phyloP scores from a whole-genome alignment of 495 filamentous ascomycete species.

The Aspergillus cristatus region DNA sequence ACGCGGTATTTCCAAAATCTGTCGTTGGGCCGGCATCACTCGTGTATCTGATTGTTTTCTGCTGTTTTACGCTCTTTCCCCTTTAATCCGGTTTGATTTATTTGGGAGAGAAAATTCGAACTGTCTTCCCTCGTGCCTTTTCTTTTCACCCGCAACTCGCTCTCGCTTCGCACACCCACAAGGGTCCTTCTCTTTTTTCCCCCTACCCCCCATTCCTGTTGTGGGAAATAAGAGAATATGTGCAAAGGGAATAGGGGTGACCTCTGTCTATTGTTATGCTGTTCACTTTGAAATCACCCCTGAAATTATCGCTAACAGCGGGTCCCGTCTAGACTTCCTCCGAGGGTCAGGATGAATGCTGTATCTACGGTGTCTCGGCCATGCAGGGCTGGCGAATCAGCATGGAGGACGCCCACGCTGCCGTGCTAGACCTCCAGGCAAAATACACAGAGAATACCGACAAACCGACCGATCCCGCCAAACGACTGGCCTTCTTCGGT shows the following conservation, averaged over 20 bases:
- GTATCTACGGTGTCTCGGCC: conserved; percentile 86
- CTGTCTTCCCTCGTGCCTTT: not conserved
- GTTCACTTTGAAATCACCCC: not conserved
- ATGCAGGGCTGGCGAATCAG: conserved; percentile 99
- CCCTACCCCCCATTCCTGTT: not conserved
- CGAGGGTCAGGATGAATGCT: conserved; percentile 84
- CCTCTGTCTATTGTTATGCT: not conserved
- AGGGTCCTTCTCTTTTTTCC: not conserved
- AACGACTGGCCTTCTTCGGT: conserved; percentile 88
- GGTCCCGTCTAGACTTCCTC: conserved; percentile 58
- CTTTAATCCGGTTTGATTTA: no score
- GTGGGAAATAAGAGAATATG: not conserved
- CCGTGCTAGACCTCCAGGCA: conserved; percentile 77
- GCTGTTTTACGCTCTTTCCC: no score
- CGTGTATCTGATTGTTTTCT: no score
- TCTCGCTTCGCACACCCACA: not conserved
- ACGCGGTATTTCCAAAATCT: not conserved
- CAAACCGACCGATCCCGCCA: conserved; percentile 52
- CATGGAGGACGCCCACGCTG: conserved; percentile 95
- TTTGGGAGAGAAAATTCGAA: no score
- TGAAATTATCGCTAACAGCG: conserved; percentile 5
- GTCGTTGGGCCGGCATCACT: no score
- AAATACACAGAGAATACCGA: conserved; percentile 44
- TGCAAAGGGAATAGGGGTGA: no score
- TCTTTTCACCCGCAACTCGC: not conserved